These are phyloP conservation scores for Gliomastix tumulicola DNA, from an alignment of 2,329 filamentous ascomycete genomes.

Conservation along the genomic window DNA sequence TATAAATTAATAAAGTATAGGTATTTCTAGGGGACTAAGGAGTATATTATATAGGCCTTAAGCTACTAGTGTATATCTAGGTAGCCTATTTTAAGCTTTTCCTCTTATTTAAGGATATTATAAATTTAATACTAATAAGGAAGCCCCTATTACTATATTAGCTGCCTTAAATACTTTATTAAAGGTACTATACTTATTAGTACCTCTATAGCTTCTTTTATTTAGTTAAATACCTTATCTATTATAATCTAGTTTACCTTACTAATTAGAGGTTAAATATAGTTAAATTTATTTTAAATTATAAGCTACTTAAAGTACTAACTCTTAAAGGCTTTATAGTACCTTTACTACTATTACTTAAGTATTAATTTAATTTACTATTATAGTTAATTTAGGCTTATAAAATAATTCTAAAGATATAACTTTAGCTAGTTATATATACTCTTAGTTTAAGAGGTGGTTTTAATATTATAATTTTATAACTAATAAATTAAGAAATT, in stretches of 20 bases:
- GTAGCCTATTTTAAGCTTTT: background rate
- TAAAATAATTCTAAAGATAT: background rate
- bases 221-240: background rate
- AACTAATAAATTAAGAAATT: too few species aligned
- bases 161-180: background rate
- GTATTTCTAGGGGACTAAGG: background rate
- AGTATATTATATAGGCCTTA: too few species aligned
- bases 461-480: constrained; percentile 1
- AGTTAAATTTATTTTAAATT: background rate
- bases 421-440: background rate
- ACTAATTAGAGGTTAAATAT: too few species aligned
- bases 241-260: background rate
- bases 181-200: background rate
- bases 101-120: background rate
- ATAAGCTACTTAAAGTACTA: background rate
- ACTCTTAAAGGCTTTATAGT: background rate
- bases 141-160: background rate
- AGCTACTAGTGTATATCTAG: too few species aligned
- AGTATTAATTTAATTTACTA: background rate
- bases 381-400: background rate
- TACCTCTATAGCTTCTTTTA: background rate
- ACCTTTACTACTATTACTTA: background rate
- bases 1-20: constrained; percentile 1
- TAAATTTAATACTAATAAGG: background rate
- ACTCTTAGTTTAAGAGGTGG: background rate